Evolutionary conservation across 1,139 yeast genomes (phyloP), one percentile per base, ranked within the genome.

Genomic region (Kodamaea alishanica): DNA sequence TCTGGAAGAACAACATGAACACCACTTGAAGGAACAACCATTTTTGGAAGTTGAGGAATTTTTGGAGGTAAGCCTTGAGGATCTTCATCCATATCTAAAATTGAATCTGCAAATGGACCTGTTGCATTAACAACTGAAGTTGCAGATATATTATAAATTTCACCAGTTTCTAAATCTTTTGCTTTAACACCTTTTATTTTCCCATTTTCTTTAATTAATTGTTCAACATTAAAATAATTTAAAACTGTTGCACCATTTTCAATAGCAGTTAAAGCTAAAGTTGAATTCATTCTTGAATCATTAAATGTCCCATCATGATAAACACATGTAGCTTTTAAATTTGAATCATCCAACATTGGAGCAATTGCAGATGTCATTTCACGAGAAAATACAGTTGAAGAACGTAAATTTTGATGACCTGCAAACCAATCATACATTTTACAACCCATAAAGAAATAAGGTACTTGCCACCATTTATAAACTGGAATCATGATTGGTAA

Each of bases 251-350:
- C 96, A 47, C 97, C 97, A 47, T 83, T 68, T 53, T 85, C 82
- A 47, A 84, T 71, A 30, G 97, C 97, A 34, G 96, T 83, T 40
- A 86, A 60, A 28, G 96, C 96, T 53, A 90, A 71, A 28, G 96
- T 75, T 8, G 92, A 73, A 61, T 90, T 89, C 83, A 88, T 82
- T 65, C 97, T 79, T 12, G 97, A 75, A 61, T 90, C 97, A 61
- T 90, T 90, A 65, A 90, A 95, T 33, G 89, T 75, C 51, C 97
- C 97, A 62, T 90, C 97, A 63, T 89, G 96, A 70, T 90, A 90
- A 46, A 90, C 95, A 56, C 94, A 76, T 38, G 95, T 86, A 35
- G 95, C 96, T 68, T 86, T 90, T 64, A 90, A 77, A 51, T 82
- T 79, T 37, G 83, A 73, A 45, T 79, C 79, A 58, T 87, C 90